phyloP scores from a whole-genome alignment of 176 grass and related monocot genomes.

The Bolboschoenus planiculmis region DNA sequence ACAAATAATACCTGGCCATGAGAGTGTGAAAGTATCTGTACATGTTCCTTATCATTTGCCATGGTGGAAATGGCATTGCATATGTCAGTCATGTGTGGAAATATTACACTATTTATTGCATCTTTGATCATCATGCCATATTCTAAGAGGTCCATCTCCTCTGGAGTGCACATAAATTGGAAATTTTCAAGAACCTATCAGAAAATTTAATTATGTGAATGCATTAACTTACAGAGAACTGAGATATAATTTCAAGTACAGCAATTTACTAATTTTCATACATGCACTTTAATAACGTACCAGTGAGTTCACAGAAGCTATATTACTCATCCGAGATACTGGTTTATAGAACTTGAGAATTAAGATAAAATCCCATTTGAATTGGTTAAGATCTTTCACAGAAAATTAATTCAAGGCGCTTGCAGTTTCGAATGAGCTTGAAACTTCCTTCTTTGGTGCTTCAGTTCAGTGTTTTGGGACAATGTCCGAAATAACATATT shows the following conservation, averaged over 20 bases:
- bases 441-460: no score
- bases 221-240: not conserved
- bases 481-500: not conserved
- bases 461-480: no score
- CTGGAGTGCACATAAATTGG: slow-evolving; percentile 75
- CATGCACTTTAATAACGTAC: not conserved
- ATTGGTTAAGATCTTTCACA: no score
- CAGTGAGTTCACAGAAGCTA: no score
- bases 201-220: slow-evolving; percentile 9
- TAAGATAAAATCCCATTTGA: not conserved
- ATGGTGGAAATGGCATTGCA: slow-evolving; percentile 38
- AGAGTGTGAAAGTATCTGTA: slow-evolving; percentile 63
- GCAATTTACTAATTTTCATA: not conserved
- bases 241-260: not conserved
- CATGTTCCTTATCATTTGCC: slow-evolving; percentile 46
- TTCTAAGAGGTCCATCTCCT: slow-evolving; percentile 75
- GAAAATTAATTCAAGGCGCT: no score
- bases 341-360: not conserved
- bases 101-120: slow-evolving; percentile 48
- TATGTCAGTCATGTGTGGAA: slow-evolving; percentile 59
- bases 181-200: slow-evolving; percentile 72
- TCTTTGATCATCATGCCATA: slow-evolving; percentile 72
- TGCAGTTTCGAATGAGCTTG: no score
- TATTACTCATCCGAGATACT: no score
- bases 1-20: slow-evolving; percentile 63